These are phyloP conservation scores for Globisporangium polare DNA, from an alignment of 352 stramenopile species.

Conservation along the genomic window DNA sequence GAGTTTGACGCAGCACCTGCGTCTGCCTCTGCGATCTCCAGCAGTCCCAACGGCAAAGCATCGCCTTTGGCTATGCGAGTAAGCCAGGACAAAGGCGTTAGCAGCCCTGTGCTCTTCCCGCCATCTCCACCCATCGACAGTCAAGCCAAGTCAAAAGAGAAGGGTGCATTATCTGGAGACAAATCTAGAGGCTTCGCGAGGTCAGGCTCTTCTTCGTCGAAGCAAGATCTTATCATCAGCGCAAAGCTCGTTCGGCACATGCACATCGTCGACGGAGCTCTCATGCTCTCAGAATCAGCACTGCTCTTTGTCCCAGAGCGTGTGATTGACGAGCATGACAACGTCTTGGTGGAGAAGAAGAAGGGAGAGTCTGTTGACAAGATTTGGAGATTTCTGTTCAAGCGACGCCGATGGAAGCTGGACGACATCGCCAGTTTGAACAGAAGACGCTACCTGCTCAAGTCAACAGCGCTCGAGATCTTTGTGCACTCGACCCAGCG, in stretches of 20 bases:
- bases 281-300: conserved; percentile 46
- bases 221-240: conserved; percentile 31
- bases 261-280: conserved; percentile 61
- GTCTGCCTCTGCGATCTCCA: not conserved
- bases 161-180: not conserved
- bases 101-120: not conserved
- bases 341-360: conserved; percentile 50
- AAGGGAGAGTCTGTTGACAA: conserved; percentile 33
- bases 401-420: conserved; percentile 58
- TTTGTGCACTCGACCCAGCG: conserved; percentile 83
- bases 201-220: conserved; percentile 12
- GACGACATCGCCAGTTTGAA: conserved; percentile 73
- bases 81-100: not conserved
- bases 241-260: conserved; percentile 75
- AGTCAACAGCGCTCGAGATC: conserved; percentile 73
- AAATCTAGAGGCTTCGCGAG: not conserved
- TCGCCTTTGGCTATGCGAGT: not conserved
- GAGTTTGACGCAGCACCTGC: not conserved
- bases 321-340: conserved; percentile 76
- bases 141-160: not conserved
- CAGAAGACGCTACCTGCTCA: conserved; percentile 76
- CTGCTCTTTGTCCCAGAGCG: conserved; percentile 62
- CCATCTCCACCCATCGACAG: not conserved
- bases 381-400: conserved; percentile 70
- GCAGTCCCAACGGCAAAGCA: conserved; percentile 1